Base-by-base conservation (phyloP, 768 basidiomycete species). In the Lentinus tigrinus region DNA sequence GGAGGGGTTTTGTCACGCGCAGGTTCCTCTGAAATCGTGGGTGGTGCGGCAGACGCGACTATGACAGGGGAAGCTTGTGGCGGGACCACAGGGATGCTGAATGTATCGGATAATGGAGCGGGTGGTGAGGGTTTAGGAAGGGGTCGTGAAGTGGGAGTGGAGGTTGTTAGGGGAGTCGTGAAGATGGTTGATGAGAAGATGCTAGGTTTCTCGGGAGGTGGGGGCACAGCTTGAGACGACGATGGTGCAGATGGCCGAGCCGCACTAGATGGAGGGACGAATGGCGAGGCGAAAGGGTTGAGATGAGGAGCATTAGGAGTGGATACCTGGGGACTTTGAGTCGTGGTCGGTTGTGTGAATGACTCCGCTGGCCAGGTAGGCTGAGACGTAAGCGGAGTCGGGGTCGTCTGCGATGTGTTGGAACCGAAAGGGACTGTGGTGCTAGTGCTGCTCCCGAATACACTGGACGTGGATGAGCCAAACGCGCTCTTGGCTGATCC, bases 351-450 rank as follows among this genome's bases (percentile, higher is more conserved):
- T 2, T 17, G 36, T 0, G 34, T 43, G 4, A 47, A 19, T 9
- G 54, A 47, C 13, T 47, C 52, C n/a, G 57, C 40, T 13, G 54
- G 54, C 59, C 59, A 60, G 8, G 54, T 56, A 6, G 59, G 50
- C 39, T 60, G 54, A 6, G 49, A 37, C 9, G 59, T 19, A 16
- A 44, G 44, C n/a, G 51, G 43, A 3, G 49, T 27, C 21, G 19
- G 26, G 5, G n/a, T n/a, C 16, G 50, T n/a, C 23, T 50, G 47
- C 7, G 49, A 24, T 2, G 39, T 4, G 10, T 26, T 21, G 10
- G 40, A 9, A 14, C 49, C 23, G 11, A 28, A 50, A 7, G 44
- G 34, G 0, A 50, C 39, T 5, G 43, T 23, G 4, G 19, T 26
- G 28, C 26, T 47, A 3, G 54, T 14, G 3, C 26, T 27, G 0